Base-by-base conservation (phyloP, 805 yeast species). In the Candida awuae region DNA sequence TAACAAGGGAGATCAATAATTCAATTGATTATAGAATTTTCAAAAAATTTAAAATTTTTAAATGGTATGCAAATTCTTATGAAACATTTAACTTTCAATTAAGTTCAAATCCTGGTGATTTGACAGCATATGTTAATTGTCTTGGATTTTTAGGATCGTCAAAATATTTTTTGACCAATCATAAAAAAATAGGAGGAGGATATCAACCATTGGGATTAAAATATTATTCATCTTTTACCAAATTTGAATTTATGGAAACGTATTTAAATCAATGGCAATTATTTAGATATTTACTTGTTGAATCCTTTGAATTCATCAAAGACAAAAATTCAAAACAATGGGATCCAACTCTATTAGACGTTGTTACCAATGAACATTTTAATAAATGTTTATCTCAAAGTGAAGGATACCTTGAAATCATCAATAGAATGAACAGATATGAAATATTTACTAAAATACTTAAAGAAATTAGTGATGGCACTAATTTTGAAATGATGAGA, bases 181-280 rank as follows among this genome's bases (percentile, higher is more conserved):
- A 18, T 28, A 22, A 16, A 15, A 31, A 20, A 16, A 19, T 16
- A 17, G 20, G 10, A 55, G 6, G 14, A 34, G 29, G 23, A 44
- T 14, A 63, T 56, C 37, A 47, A 44, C 14, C 34, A 56, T 8
- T 33, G 53, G 38, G 40, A 15, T 30, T 37, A n/a, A 15, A 44
- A 22, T 7, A 54, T 52, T 32, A 43, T 43, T 16, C 58, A 55
- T 13, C 46, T 54, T 56, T 63, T 34, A 52, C 60, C 6, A 35
- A 36, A 12, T 49, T 49, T 13, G 48, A 48, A 7, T 51, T 45
- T 38, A 38, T 55, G 13, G 61, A 58, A 35, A 43, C 51, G 14
- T 51, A 58, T 38, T 33, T 55, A 30, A 59, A 58, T 40, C 56
- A 52, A 39, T 50, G 51, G 46, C 59, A 59, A 42, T 35, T 62